Evolutionary conservation across 2,329 filamentous ascomycete genomes (phyloP).

Genomic region (Lasiodiplodia sp.): DNA sequence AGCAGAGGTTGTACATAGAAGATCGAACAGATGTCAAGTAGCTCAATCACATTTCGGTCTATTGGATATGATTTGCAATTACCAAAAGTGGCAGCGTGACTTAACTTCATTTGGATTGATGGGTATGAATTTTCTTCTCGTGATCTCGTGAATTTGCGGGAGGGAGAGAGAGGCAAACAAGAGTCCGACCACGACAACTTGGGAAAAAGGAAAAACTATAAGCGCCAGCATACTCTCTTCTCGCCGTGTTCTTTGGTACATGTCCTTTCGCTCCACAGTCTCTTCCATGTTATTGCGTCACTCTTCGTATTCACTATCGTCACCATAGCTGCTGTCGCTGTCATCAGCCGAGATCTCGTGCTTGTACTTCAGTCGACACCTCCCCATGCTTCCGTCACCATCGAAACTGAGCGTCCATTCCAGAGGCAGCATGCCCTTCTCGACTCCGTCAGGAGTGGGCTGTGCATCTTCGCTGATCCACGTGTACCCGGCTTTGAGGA

Average conservation of each 20-base stretch:
- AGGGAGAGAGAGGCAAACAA: too few species aligned
- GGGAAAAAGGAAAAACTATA: too few species aligned
- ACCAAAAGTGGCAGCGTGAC: too few species aligned
- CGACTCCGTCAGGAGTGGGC: slow-evolving; percentile 41
- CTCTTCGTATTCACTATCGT: background rate
- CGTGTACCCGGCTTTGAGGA: slow-evolving; percentile 53
- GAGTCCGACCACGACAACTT: too few species aligned
- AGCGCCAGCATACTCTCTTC: too few species aligned
- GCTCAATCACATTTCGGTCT: background rate
- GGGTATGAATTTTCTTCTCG: too few species aligned
- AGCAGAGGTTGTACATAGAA: background rate
- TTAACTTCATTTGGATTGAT: too few species aligned
- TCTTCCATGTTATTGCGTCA: background rate
- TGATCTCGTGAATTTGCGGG: too few species aligned
- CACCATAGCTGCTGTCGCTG: slow-evolving; percentile 2
- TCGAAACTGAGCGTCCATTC: slow-evolving; percentile 53
- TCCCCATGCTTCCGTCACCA: slow-evolving; percentile 50
- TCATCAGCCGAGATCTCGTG: slow-evolving; percentile 38
- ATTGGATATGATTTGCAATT: background rate
- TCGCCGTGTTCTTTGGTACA: too few species aligned
- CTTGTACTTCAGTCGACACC: slow-evolving; percentile 51
- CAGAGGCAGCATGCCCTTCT: slow-evolving; percentile 46
- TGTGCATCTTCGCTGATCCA: slow-evolving; percentile 52
- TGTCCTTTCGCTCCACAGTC: too few species aligned
- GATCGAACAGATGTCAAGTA: background rate